A percentile compares a stretch with the other conserved stretches of the same genome.
Conservation (phyloP, 257 asterid genomes). For the Coffea eugenioides region DNA sequence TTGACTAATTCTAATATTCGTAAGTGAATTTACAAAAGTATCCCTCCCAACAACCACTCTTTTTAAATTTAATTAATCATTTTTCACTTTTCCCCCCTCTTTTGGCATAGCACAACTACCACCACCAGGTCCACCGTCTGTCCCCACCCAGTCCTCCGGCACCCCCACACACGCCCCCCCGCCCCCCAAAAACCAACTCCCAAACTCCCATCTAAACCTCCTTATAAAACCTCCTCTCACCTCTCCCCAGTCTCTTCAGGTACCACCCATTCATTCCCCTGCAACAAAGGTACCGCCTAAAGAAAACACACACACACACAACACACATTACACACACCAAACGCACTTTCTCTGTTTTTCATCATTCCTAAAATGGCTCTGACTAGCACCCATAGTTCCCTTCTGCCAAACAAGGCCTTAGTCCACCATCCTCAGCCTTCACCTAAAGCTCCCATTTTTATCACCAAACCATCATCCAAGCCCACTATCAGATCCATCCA, state of each 20-base stretch:
- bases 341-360: neutral
- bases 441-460: constrained; percentile 10
- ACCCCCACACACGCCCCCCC: neutral
- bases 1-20: neutral
- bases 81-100: neutral
- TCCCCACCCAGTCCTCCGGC: constrained; percentile 4
- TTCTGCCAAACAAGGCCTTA: constrained; percentile 37
- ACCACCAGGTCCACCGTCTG: neutral
- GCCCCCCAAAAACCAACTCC: no score
- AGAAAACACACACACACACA: neutral
- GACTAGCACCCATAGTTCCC: constrained; percentile 35
- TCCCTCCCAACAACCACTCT: constrained; percentile 12
- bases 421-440: constrained; percentile 23
- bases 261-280: constrained; percentile 10
- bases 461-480: constrained; percentile 12
- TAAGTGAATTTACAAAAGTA: neutral
- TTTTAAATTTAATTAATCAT: neutral
- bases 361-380: constrained; percentile 30
- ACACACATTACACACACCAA: neutral
- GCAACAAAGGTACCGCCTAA: constrained; percentile 8
- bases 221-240: constrained; percentile 28
- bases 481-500: constrained; percentile 27
- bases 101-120: constrained; percentile 5
- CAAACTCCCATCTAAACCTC: constrained; percentile 18
- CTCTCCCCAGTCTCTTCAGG: constrained; percentile 21